Evolutionary conservation across 2,329 filamentous ascomycete genomes (phyloP).

Genomic region (Botryotinia narcissicola): DNA sequence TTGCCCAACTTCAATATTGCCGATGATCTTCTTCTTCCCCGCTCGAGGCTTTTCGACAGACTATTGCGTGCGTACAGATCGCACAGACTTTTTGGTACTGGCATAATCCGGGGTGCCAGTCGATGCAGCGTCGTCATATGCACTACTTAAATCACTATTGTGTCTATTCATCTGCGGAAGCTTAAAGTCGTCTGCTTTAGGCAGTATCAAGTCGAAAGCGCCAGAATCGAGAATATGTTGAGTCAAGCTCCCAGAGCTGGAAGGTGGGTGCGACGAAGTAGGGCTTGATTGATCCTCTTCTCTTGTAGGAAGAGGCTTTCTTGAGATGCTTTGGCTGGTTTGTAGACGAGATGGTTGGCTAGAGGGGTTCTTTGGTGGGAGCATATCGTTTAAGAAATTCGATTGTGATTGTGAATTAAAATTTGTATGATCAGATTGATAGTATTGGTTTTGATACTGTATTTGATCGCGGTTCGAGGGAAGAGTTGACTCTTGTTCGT

Average conservation of each 20-base stretch:
- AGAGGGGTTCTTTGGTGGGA: background rate
- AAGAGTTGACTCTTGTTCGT: slow-evolving; percentile 12
- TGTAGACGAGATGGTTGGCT: slow-evolving; percentile 36
- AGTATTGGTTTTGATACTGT: slow-evolving; percentile 23
- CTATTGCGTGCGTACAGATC: slow-evolving; percentile 40
- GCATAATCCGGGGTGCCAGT: slow-evolving; percentile 74
- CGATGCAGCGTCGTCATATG: slow-evolving; percentile 62
- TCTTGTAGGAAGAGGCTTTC: slow-evolving; percentile 53
- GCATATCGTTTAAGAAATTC: slow-evolving; percentile 20
- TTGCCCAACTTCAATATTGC: slow-evolving; percentile 39
- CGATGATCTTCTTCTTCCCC: slow-evolving; percentile 77
- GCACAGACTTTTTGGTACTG: slow-evolving; percentile 48
- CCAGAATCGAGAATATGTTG: slow-evolving; percentile 47
- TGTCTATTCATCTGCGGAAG: slow-evolving; percentile 36
- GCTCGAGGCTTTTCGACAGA: slow-evolving; percentile 67
- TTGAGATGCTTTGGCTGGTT: slow-evolving; percentile 44
- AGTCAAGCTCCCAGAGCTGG: slow-evolving; percentile 43
- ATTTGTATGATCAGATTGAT: background rate
- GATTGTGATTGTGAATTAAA: slow-evolving; percentile 27
- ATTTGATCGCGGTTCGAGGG: slow-evolving; percentile 23
- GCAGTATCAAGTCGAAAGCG: slow-evolving; percentile 44
- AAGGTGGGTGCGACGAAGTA: slow-evolving; percentile 41
- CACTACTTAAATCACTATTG: slow-evolving; percentile 42
- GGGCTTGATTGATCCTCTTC: slow-evolving; percentile 41
- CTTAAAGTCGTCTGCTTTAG: slow-evolving; percentile 22